These are phyloP conservation scores for Podaxis sp. DNA, from an alignment of 768 basidiomycete species.

Conservation along the genomic window DNA sequence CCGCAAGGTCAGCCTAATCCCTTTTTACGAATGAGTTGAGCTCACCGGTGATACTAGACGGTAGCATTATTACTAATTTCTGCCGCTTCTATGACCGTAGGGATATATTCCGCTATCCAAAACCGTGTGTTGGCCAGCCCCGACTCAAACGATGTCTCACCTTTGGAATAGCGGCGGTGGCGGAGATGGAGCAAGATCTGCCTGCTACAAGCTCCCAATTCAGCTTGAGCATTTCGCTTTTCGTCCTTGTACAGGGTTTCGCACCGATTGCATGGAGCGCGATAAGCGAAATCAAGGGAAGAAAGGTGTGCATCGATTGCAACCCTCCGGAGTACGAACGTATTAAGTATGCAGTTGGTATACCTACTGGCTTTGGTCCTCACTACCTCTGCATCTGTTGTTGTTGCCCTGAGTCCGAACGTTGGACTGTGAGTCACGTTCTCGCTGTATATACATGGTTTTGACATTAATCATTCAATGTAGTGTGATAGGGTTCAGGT, in stretches of 20 bases:
- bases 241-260: conserved; percentile 70
- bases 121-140: conserved; percentile 45
- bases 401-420: conserved; percentile 53
- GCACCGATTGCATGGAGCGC: conserved; percentile 70
- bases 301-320: conserved; percentile 49
- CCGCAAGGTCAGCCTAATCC: conserved; percentile 43
- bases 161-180: conserved; percentile 52
- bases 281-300: conserved; percentile 72
- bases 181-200: conserved; percentile 57
- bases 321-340: no score
- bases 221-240: conserved; percentile 66
- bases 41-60: conserved; percentile 30
- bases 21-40: background rate
- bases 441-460: background rate
- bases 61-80: conserved; percentile 46
- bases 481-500: conserved; percentile 67
- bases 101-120: conserved; percentile 58
- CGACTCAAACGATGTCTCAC: background rate
- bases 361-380: conserved; percentile 55
- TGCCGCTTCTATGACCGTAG: conserved; percentile 56
- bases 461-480: background rate
- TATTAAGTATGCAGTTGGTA: conserved; percentile 35
- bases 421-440: conserved; percentile 45
- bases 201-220: conserved; percentile 62
- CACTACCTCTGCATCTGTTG: conserved; percentile 54